Base-by-base conservation (phyloP, 2,329 filamentous ascomycete species). In the Fusarium torulosum region DNA sequence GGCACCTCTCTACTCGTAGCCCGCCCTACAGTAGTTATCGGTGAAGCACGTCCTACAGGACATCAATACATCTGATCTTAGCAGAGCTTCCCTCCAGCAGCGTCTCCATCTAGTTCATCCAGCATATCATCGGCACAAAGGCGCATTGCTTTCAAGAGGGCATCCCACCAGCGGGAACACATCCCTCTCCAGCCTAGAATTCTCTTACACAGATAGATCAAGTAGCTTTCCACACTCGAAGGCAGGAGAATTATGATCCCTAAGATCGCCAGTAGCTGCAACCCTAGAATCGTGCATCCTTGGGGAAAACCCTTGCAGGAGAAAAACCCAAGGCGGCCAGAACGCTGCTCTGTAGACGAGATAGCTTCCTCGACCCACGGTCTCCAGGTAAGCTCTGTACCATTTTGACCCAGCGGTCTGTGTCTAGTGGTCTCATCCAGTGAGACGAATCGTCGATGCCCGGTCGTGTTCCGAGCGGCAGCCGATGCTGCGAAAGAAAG, bases 151-250 rank as follows among this genome's bases (percentile, higher is more conserved):
- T 44, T 41, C 43, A 56, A 56, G 45, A 52, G 58, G 51, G 20
- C 25, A 61, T 61, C 46, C 46, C 33, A 19, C 52, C 41, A 58
- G 54, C 41, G 41, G 46, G 54, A 58, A 41, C 41, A 4, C 4
- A 51, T 40, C n/a, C 58, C 53, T 41, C 47, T 45, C 59, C 40
- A 50, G 40, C 53, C 53, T n/a, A 63, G 49, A 63, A 58, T 58
- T 63, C 38, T 63, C 53, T 46, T 58, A 4, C 38, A 53, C 15
- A 54, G 53, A 58, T 53, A 54, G 49, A 58, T 58, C 40, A 63
- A 58, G 38, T 50, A 63, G 38, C 59, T 46, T 63, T 59, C 45
- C 44, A 59, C 9, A 27, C 49, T 49, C 44, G 14, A 11, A 29
- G 38, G 59, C 10, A 59, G 43, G 23, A 40, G 11, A 8, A 3